Conservation (phyloP, 2,329 filamentous ascomycete species). For the Leptographium lundbergii region DNA sequence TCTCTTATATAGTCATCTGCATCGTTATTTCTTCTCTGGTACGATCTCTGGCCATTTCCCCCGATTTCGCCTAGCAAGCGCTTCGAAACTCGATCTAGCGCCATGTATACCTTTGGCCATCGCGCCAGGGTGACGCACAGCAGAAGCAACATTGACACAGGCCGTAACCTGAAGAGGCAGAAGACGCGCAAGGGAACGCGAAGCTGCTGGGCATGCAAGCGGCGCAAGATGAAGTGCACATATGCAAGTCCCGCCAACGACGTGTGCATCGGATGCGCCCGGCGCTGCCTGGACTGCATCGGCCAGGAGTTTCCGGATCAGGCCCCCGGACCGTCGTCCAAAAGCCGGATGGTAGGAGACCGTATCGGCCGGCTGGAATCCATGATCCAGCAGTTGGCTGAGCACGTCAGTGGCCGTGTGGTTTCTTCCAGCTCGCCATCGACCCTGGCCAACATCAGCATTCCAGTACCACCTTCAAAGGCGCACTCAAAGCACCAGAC, state of each 20-base stretch:
- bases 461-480: neutral
- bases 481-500: neutral
- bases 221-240: neutral
- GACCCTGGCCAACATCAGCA: neutral
- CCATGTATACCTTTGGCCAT: neutral
- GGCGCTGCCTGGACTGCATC: neutral
- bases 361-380: neutral
- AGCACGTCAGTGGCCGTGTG: neutral
- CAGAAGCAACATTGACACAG: neutral
- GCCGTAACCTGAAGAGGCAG: neutral
- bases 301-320: neutral
- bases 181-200: slow-evolving; percentile 21
- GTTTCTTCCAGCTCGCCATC: neutral
- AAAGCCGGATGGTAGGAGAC: neutral
- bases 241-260: neutral
- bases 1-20: neutral
- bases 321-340: neutral
- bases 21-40: neutral
- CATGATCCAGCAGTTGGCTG: neutral
- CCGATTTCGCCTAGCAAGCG: neutral
- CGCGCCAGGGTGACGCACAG: neutral
- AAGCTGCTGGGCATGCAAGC: slow-evolving; percentile 44
- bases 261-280: neutral
- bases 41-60: neutral
- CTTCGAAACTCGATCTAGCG: neutral